These are phyloP conservation scores for Hyphopichia homilentoma DNA, from an alignment of 805 yeast species.

Conservation along the genomic window DNA sequence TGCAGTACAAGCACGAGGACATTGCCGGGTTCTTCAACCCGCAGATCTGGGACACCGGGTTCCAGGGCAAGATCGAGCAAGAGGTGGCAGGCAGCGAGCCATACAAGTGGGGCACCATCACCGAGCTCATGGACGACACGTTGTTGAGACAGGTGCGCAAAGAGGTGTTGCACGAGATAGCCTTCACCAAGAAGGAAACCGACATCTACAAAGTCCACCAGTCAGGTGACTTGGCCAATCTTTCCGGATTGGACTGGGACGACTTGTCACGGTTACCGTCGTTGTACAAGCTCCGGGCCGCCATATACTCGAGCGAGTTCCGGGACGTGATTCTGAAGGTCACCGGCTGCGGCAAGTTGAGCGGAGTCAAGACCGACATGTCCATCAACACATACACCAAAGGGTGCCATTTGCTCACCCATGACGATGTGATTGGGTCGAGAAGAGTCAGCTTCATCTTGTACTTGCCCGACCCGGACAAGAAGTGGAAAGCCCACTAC, in stretches of 20 bases:
- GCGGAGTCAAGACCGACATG: constrained; percentile 91
- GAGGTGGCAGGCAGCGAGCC: constrained; percentile 63
- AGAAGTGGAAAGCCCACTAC: constrained; percentile 82
- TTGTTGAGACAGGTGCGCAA: constrained; percentile 74
- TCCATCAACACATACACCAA: constrained; percentile 86
- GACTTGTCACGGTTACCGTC: constrained; percentile 74
- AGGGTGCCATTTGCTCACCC: constrained; percentile 91
- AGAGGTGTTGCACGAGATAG: constrained; percentile 79
- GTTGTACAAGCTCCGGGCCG: constrained; percentile 74
- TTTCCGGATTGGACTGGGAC: constrained; percentile 77
- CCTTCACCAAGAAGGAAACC: constrained; percentile 92
- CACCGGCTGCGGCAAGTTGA: constrained; percentile 83
- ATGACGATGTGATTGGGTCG: constrained; percentile 97
- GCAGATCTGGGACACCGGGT: constrained; percentile 44
- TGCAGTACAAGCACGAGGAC: constrained; percentile 25
- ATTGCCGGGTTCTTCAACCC: constrained; percentile 42
- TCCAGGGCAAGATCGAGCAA: constrained; percentile 35
- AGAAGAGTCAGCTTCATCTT: constrained; percentile 89
- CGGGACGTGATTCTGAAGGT: constrained; percentile 73
- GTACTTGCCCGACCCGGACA: constrained; percentile 90
- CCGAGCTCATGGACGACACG: constrained; percentile 68
- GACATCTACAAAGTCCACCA: constrained; percentile 92
- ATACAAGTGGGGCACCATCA: constrained; percentile 85
- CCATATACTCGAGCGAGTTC: constrained; percentile 81
- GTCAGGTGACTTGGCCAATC: constrained; percentile 87